Base-by-base conservation (phyloP, 352 stramenopile species). In the Phytophthora pinifolia region DNA sequence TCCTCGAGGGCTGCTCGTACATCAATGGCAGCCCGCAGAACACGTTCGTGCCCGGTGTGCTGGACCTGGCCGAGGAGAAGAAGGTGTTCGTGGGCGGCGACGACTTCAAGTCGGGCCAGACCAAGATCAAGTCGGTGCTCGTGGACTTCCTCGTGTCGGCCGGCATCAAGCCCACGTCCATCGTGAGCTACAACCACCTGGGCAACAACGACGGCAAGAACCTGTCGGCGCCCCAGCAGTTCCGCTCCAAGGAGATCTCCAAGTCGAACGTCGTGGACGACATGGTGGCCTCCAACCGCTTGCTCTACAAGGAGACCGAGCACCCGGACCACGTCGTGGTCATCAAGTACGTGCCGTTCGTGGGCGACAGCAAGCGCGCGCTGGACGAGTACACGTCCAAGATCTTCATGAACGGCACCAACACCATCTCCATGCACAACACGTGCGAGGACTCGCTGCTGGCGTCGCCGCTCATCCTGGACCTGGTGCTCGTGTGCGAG, bases 361-460 rank as follows among this genome's bases (percentile, higher is more conserved):
- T 99, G 10, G 96, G 92, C 55, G 97, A 99, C 85, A 98, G 88
- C 59, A 99, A 99, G 83, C 94, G 97, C 51, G 97, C 97, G n/a
- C 94, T 99, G 74, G 97, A 99, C 63, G 97, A 99, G 81, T 99
- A 99, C 80, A 99, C 96, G 25, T 98, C 89, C 18, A 98, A 99
- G 83, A 99, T 99, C 66, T 99, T 99, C 75, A 98, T 99, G 96
- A 98, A 98, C 52, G 97, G 97, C 55, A 98, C 89, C 53, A 99
- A 99, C 79, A 99, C 97, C n/a, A 99, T 99, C 74, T 96, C 96
- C 25, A 99, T 99, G 96, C 97, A 99, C 89, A 99, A 99, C 76
- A 99, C 97, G 52, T 99, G 97, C 77, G 97, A 99, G 70, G 97
- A 99, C 72, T 99, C 96, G 49, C 76, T 99, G 18, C 76, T 99